Evolutionary conservation across 257 asterid species (phyloP), one percentile per base, ranked within the genome.

Genomic region (Nicotiana sylvestris): DNA sequence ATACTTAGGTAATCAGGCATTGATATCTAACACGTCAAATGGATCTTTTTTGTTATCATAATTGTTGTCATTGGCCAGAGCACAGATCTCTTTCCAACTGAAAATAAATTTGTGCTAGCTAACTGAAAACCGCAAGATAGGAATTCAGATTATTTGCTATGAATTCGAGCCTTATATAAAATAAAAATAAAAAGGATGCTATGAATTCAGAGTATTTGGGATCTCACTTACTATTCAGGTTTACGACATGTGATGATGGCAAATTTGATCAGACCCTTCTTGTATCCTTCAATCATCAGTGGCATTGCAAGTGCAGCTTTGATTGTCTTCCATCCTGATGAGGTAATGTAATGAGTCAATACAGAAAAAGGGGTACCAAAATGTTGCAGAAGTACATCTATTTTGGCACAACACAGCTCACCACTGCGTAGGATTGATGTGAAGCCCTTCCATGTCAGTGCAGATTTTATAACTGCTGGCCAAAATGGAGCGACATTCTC

Each of bases 271-370:
- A 93, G 79, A 56, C 97, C 98, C 87, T 90, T 96, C 84, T 90
- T 89, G 79, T 93, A 96, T 82, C 99, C 99, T 87, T 93, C 77
- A 68, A 94, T 90, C 99, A 94, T 96, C 92, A 90, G 77, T 35
- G 97, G 98, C 98, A 96, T 96, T 66, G 88, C 99, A 9, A 93
- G 18, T 2, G 99, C 99, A 65, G 98, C 98, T 86, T 89, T 94
- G 83, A 94, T 93, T 2, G 98, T 91, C 87, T 96, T 96, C 99
- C 98, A 96, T 66, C 99, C 99, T 96, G 86, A 57, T 13, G 30
- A 32, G 58, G 81, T 49, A 8, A 62, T 81, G 62, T 16, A 13
- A 83, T 3, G 4, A 60, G 43, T 39, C 37, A 3, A 16, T 74
- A 49, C 43, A 32, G 18, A 25, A 74, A 39, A 74, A 49, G 13